Evolutionary conservation across 2,329 filamentous ascomycete species (phyloP).

Genomic region (Sphaerostilbella broomeana): DNA sequence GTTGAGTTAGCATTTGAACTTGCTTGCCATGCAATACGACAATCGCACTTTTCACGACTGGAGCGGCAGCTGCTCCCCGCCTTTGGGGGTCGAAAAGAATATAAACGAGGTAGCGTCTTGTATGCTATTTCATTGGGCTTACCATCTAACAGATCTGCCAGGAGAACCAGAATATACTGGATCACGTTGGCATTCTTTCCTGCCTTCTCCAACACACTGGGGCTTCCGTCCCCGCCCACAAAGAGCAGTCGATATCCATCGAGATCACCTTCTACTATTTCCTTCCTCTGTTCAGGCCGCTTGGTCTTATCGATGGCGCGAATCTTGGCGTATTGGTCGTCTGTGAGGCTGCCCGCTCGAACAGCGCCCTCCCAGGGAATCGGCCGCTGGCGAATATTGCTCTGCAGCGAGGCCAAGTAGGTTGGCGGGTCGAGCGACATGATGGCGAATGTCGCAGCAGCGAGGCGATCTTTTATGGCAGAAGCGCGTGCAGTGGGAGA

Average conservation of each 20-base stretch:
- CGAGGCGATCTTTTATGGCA: no score
- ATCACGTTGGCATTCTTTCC: conserved; percentile 83
- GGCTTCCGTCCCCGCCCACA: conserved; percentile 63
- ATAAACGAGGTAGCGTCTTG: background rate
- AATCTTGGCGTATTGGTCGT: conserved; percentile 90
- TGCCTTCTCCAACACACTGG: conserved; percentile 74
- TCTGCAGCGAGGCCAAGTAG: conserved; percentile 79
- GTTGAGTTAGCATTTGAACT: background rate
- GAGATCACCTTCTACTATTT: conserved; percentile 73
- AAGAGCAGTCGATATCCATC: conserved; percentile 76
- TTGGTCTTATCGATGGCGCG: conserved; percentile 94
- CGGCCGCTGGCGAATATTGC: conserved; percentile 91
- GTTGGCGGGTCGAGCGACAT: conserved; percentile 93
- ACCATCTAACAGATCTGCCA: conserved; percentile 85
- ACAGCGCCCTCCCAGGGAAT: conserved; percentile 98
- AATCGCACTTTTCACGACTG: background rate
- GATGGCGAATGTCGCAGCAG: conserved; percentile 17
- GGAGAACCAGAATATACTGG: conserved; percentile 88
- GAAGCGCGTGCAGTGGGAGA: conserved; percentile 21
- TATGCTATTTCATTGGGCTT: conserved; percentile 21
- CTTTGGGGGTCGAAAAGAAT: background rate
- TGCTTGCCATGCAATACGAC: background rate
- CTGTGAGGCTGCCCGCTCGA: conserved; percentile 85
- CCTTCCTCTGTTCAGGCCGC: conserved; percentile 73
- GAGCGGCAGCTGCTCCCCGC: background rate